Evolutionary conservation across 768 basidiomycete genomes (phyloP), one percentile per base, ranked within the genome.

Genomic region (Chiua virens): DNA sequence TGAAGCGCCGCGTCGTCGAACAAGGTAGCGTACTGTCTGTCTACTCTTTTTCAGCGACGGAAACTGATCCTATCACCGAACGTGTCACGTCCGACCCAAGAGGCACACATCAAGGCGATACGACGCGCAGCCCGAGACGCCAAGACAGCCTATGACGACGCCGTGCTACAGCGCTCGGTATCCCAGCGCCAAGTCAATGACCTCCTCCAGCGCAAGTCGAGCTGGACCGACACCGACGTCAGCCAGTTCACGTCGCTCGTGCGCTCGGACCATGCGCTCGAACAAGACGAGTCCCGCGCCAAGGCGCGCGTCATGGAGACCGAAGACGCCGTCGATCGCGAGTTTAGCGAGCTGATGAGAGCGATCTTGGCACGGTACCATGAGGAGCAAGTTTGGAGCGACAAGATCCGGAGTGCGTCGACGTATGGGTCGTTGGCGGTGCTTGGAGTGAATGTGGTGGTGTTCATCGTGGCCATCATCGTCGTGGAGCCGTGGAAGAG

Each of bases 311-410:
- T 90, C 3, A 77, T 79, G 20, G 78, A 82, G 36, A 78, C 82
- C 3, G 97, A 99, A 59, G 79, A 82, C 45, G 81, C 79, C 2
- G 91, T 93, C 17, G 97, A 99, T 58, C 80, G 80, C 40, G 90
- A 87, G 59, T 97, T 98, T 66, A 86, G 79, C 62, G 87, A 85
- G 64, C 79, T 98, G 57, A 90, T 96, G 87, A 85, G 85, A 49
- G 76, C 81, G 10, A 98, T 98, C 62, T 79, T 99, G 52, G 85
- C 82, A 43, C 80, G 96, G 35, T 98, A 98, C 69, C 96, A 98
- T 73, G 96, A 98, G 71, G 97, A 99, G 67, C 97, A 99, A 68
- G 84, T 98, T 3, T 99, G 97, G 97, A 93, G 91, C 47, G 96
- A 99, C 76, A 99, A 99, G 73, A 97, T 99, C 53, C 84, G 97